Evolutionary conservation across 768 basidiomycete genomes (phyloP).

Genomic region (Mrakia gelida): DNA sequence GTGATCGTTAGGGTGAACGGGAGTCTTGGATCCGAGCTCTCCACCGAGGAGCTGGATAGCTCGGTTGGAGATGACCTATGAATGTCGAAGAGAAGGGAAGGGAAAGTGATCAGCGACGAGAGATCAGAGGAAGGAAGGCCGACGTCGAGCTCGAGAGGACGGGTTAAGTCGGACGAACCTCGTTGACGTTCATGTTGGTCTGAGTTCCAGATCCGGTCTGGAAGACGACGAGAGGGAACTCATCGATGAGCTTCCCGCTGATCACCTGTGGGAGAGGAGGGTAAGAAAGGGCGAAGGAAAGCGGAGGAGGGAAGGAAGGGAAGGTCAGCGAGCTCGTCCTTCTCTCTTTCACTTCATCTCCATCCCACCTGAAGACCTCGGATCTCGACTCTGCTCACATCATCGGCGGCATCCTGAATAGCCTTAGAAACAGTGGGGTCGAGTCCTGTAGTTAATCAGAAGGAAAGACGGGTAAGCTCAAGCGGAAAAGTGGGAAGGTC

Average conservation of each 20-base stretch:
- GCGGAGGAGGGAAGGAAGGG: background rate
- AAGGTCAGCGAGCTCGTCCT: background rate
- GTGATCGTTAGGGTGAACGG: constrained; percentile 98
- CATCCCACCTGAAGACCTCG: background rate
- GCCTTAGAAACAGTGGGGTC: constrained; percentile 81
- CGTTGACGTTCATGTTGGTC: constrained; percentile 99
- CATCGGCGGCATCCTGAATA: constrained; percentile 89
- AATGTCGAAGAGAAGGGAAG: background rate
- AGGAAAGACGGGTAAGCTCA: background rate
- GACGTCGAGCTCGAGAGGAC: background rate
- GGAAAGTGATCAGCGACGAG: background rate
- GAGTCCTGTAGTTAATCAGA: constrained; percentile 48
- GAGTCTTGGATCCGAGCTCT: constrained; percentile 88
- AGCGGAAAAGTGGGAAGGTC: background rate
- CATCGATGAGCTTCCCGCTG: constrained; percentile 84
- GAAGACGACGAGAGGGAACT: constrained; percentile 98
- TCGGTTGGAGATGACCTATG: constrained; percentile 91
- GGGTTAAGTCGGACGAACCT: constrained; percentile 52
- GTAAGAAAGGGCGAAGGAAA: too few relatives aligned
- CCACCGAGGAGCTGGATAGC: constrained; percentile 97
- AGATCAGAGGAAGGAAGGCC: background rate
- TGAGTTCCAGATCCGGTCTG: constrained; percentile 99
- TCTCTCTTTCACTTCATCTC: background rate
- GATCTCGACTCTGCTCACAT: constrained; percentile 52
- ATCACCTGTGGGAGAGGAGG: constrained; percentile 66